phyloP scores from a whole-genome alignment of 495 filamentous ascomycete genomes.

The Barbatosphaeria neglecta region DNA sequence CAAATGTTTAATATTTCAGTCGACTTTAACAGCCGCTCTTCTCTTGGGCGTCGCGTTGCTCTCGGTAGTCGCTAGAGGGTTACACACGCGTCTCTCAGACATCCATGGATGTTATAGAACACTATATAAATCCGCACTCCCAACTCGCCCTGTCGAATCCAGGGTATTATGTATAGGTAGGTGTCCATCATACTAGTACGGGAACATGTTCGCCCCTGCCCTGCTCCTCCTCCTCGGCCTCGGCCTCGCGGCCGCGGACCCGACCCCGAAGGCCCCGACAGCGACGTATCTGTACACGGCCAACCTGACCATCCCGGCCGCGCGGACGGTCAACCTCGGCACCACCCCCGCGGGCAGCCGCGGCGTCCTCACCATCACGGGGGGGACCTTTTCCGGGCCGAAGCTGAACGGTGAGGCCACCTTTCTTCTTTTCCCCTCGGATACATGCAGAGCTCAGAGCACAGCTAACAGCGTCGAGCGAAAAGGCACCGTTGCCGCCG shows the following conservation, averaged over 20 bases:
- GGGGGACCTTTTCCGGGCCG: slow-evolving; percentile 11
- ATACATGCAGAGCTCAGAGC: neutral
- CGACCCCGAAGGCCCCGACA: slow-evolving; percentile 3
- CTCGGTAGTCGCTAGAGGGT: no score
- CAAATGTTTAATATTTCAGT: no score
- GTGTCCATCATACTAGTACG: no score
- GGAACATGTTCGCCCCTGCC: neutral
- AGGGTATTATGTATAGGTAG: no score
- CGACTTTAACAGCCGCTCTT: no score
- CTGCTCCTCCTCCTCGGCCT: neutral
- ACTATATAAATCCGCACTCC: no score
- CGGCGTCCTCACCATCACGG: slow-evolving; percentile 8
- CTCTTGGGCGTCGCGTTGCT: no score
- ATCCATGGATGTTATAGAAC: no score
- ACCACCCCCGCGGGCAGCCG: slow-evolving; percentile 7
- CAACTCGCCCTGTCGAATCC: no score
- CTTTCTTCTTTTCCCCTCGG: neutral
- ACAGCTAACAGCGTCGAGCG: neutral
- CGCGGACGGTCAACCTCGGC: slow-evolving; percentile 5
- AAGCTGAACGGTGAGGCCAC: neutral
- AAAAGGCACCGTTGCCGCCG: slow-evolving; percentile 3
- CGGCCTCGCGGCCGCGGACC: slow-evolving; percentile 1
- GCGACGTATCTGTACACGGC: slow-evolving; percentile 10
- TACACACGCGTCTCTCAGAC: no score
- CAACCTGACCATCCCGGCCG: slow-evolving; percentile 12